A percentile compares a stretch with the other conserved stretches of the same genome.
Evolutionary conservation across 208 protist species (phyloP).

Genomic region (Crithidia thermophila): DNA sequence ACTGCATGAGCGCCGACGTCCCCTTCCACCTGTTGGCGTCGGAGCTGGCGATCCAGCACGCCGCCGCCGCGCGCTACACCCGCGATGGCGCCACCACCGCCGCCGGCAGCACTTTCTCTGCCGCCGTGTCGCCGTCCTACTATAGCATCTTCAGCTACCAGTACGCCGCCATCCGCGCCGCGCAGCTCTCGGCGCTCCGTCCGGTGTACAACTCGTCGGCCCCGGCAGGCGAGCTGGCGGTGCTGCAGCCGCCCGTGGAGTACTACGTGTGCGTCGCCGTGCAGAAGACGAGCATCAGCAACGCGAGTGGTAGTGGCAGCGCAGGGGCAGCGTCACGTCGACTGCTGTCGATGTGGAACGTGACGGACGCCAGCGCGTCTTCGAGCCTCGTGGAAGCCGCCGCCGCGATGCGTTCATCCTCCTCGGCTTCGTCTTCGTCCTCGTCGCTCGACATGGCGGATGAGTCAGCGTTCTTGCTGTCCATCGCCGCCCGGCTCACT

Average conservation of each 20-base stretch:
- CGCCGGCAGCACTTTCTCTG: background rate
- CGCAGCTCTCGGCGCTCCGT: slow-evolving; percentile 15
- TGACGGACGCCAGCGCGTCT: background rate
- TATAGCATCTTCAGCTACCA: slow-evolving; percentile 53
- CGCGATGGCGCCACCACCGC: slow-evolving; percentile 1
- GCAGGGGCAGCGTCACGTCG: slow-evolving; percentile 19
- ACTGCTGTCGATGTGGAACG: slow-evolving; percentile 24
- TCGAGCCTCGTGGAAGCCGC: background rate
- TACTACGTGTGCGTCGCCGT: slow-evolving; percentile 70
- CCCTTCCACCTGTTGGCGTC: slow-evolving; percentile 36
- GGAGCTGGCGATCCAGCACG: slow-evolving; percentile 24
- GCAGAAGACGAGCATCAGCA: slow-evolving; percentile 21
- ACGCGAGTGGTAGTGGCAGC: background rate
- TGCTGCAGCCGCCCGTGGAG: slow-evolving; percentile 37
- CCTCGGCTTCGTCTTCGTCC: background rate
- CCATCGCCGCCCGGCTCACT: slow-evolving; percentile 22
- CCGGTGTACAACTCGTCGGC: slow-evolving; percentile 38
- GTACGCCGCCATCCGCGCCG: slow-evolving; percentile 37
- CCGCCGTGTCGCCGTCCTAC: background rate
- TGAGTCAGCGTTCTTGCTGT: background rate
- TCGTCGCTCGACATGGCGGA: background rate
- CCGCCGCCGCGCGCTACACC: slow-evolving; percentile 21
- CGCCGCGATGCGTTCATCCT: background rate
- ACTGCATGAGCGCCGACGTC: slow-evolving; percentile 46
- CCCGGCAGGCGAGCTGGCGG: background rate